Evolutionary conservation across 352 stramenopile genomes (phyloP), one percentile per base, ranked within the genome.

Genomic region (Halophytophthora polymorphica): DNA sequence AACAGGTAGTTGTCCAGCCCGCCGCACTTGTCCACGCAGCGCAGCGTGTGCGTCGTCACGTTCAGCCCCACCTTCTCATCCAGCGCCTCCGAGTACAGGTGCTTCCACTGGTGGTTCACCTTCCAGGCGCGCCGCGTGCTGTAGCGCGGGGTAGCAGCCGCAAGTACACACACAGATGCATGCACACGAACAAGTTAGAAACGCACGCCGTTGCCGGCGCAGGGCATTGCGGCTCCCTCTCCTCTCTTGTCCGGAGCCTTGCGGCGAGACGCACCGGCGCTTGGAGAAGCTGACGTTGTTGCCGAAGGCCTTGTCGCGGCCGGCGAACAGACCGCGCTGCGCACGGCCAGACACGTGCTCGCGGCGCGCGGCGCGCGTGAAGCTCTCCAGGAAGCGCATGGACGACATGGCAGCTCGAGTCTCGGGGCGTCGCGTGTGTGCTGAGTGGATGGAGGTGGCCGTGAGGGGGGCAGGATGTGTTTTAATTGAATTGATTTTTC

Each of bases 231-330:
- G n/a, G n/a, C n/a, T n/a, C n/a, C n/a, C n/a, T n/a, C n/a, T n/a
- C n/a, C n/a, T n/a, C n/a, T n/a, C n/a, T n/a, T n/a, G n/a, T n/a
- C n/a, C n/a, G n/a, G n/a, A n/a, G n/a, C n/a, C n/a, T n/a, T 14
- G 56, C 23, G 39, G 3, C 38, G 38, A 31, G 6, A 73, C 69
- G 35, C 54, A 83, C 68, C 88, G 92, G 58, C 89, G 91, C 66
- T 97, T 93, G 59, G 82, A 96, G 73, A 97, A 97, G 35, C 82
- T 95, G 14, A 97, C 83, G 58, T 96, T 98, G 83, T 98, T 98
- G 52, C 94, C 94, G 52, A 93, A 96, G 28, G 78, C 58, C 61
- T 98, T 93, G 73, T 98, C 94, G 41, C 91, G 92, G 15, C 94
- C 94, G 29, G 94, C 88, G 63, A 97, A 98, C 34, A 98, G 75